phyloP scores from a whole-genome alignment of 805 yeast genomes.

The Saccharomycopsis synnaedendra region DNA sequence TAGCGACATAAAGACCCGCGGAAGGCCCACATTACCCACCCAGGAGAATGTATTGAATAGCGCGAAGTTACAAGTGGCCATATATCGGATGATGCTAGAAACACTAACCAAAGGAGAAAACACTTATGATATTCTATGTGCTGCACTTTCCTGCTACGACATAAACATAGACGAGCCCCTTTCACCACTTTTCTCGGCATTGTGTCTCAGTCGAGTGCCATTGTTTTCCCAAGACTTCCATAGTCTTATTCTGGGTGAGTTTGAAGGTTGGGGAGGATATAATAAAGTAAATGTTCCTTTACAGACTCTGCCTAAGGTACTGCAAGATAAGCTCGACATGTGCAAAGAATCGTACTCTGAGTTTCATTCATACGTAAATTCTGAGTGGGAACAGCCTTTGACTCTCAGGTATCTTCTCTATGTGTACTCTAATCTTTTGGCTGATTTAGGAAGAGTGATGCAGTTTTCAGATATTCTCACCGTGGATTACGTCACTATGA shows the following conservation, averaged over 20 bases:
- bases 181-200: slow-evolving; percentile 27
- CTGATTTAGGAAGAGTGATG: slow-evolving; percentile 21
- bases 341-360: too few relatives aligned
- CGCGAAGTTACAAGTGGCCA: slow-evolving; percentile 48
- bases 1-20: slow-evolving; percentile 56
- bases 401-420: slow-evolving; percentile 48
- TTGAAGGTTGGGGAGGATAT: background rate
- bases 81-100: slow-evolving; percentile 42
- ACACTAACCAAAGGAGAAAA: slow-evolving; percentile 16
- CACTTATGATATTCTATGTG: slow-evolving; percentile 32
- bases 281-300: background rate
- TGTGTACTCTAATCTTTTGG: slow-evolving; percentile 37
- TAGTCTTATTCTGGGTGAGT: background rate
- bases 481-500: slow-evolving; percentile 41
- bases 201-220: background rate
- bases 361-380: slow-evolving; percentile 29
- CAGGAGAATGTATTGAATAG: slow-evolving; percentile 37
- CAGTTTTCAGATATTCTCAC: slow-evolving; percentile 27
- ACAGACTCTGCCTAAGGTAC: background rate
- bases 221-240: background rate
- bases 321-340: too few relatives aligned
- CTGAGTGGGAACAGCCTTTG: slow-evolving; percentile 26
- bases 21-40: slow-evolving; percentile 30
- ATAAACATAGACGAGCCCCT: slow-evolving; percentile 38
- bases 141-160: slow-evolving; percentile 36